Conservation (phyloP, 306 rosid species). For the Dalbergia oliveri region DNA sequence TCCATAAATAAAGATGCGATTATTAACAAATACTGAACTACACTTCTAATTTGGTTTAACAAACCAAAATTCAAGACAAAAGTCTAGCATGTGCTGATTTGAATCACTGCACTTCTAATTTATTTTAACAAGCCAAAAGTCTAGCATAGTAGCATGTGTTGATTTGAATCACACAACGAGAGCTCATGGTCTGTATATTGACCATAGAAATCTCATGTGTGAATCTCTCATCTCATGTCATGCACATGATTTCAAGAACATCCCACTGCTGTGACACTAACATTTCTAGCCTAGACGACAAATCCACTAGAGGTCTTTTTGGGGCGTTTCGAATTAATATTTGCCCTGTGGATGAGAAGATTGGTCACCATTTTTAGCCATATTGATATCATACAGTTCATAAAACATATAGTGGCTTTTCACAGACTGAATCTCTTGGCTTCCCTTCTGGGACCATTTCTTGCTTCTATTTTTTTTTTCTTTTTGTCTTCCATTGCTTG, state of each 20-base stretch:
- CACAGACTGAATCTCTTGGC: slow-evolving; percentile 1
- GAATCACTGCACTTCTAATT: neutral
- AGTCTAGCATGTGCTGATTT: neutral
- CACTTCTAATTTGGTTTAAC: neutral
- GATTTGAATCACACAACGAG: neutral
- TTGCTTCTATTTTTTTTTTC: slow-evolving; percentile 6
- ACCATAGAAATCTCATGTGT: slow-evolving; percentile 19
- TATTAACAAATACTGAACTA: neutral
- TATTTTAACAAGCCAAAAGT: neutral
- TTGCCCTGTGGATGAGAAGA: neutral
- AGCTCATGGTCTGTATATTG: slow-evolving; percentile 2
- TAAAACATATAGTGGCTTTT: slow-evolving; percentile 7
- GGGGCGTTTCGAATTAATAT: slow-evolving; percentile 17
- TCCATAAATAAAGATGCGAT: neutral
- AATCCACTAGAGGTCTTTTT: neutral
- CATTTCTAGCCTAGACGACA: neutral
- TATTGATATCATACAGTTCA: neutral
- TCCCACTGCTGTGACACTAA: neutral
- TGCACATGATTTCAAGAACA: neutral
- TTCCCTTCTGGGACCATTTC: slow-evolving; percentile 42
- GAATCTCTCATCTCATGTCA: neutral
- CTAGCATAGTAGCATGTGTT: neutral
- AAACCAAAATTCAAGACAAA: slow-evolving; percentile 12
- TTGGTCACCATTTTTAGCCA: slow-evolving; percentile 25
- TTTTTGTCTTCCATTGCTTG: slow-evolving; percentile 31